These are phyloP conservation scores for Trametes coccinea DNA, from an alignment of 768 basidiomycete genomes.

Conservation along the genomic window DNA sequence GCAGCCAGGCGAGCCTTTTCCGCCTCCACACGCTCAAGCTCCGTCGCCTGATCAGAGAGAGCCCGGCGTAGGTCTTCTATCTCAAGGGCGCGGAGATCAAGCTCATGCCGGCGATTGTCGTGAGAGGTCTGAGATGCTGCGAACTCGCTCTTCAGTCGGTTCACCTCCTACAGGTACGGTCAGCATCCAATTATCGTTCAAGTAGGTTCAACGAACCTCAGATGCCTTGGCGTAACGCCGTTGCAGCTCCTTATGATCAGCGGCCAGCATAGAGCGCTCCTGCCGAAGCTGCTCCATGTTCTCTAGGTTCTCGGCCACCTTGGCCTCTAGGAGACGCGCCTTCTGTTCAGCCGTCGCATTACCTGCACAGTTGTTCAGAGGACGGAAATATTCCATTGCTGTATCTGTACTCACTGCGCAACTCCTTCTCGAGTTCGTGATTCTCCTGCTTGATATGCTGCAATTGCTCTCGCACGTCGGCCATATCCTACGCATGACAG, in stretches of 20 bases:
- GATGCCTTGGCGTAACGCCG: slow-evolving; percentile 62
- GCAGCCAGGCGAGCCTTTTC: slow-evolving; percentile 62
- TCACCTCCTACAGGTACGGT: slow-evolving; percentile 47
- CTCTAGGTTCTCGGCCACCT: slow-evolving; percentile 66
- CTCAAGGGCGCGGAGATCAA: slow-evolving; percentile 70
- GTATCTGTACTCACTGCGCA: slow-evolving; percentile 52
- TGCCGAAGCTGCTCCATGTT: slow-evolving; percentile 75
- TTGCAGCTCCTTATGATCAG: slow-evolving; percentile 75
- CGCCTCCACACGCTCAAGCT: slow-evolving; percentile 61
- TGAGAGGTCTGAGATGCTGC: slow-evolving; percentile 63
- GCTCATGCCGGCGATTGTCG: slow-evolving; percentile 68
- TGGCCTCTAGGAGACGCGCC: slow-evolving; percentile 64
- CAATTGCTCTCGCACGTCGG: slow-evolving; percentile 69
- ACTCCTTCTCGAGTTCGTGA: slow-evolving; percentile 68
- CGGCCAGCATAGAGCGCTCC: slow-evolving; percentile 68
- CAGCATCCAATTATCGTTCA: neutral
- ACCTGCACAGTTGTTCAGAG: slow-evolving; percentile 37
- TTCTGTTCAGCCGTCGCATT: slow-evolving; percentile 74
- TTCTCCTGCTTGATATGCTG: slow-evolving; percentile 73
- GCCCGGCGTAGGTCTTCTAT: slow-evolving; percentile 76
- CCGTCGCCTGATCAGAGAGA: slow-evolving; percentile 57
- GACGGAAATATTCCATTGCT: too few relatives aligned
- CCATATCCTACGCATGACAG: slow-evolving; percentile 62
- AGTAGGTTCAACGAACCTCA: slow-evolving; percentile 46
- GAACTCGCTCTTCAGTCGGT: slow-evolving; percentile 63